Conservation (phyloP, 2,329 filamentous ascomycete species). For the Dothideomycetes sp. region DNA sequence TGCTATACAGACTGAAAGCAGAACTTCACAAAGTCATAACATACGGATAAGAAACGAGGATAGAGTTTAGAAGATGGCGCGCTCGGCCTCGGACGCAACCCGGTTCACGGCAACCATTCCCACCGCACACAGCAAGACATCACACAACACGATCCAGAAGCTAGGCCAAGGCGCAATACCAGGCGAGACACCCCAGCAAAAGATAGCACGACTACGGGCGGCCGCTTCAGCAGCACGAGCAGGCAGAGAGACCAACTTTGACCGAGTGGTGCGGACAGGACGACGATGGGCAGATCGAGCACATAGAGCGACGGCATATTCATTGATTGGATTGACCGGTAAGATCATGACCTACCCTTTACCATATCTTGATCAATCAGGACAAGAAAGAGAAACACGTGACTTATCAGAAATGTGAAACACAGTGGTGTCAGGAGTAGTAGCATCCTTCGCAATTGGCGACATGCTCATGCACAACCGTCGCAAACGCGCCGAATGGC, state of each 20-base stretch:
- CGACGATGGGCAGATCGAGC: constrained; percentile 48
- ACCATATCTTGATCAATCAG: background rate
- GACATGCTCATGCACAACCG: constrained; percentile 60
- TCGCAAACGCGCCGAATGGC: constrained; percentile 50
- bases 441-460: constrained; percentile 53
- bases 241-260: constrained; percentile 41
- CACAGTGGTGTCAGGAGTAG: constrained; percentile 46
- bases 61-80: constrained; percentile 41
- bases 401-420: background rate
- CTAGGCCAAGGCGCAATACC: constrained; percentile 24
- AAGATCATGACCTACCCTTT: constrained; percentile 11
- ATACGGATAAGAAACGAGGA: no score
- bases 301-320: constrained; percentile 49
- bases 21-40: no score
- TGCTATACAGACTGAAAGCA: no score
- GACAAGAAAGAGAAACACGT: background rate
- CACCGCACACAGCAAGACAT: constrained; percentile 56
- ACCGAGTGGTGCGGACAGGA: constrained; percentile 42
- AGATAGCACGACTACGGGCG: constrained; percentile 39
- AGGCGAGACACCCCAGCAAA: constrained; percentile 42
- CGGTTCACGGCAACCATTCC: constrained; percentile 62
- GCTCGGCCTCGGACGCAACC: constrained; percentile 68
- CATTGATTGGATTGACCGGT: constrained; percentile 52
- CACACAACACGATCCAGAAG: constrained; percentile 16
- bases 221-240: constrained; percentile 36